Evolutionary conservation across 768 basidiomycete species (phyloP), one percentile per base, ranked within the genome.

Genomic region (Russula compacta): DNA sequence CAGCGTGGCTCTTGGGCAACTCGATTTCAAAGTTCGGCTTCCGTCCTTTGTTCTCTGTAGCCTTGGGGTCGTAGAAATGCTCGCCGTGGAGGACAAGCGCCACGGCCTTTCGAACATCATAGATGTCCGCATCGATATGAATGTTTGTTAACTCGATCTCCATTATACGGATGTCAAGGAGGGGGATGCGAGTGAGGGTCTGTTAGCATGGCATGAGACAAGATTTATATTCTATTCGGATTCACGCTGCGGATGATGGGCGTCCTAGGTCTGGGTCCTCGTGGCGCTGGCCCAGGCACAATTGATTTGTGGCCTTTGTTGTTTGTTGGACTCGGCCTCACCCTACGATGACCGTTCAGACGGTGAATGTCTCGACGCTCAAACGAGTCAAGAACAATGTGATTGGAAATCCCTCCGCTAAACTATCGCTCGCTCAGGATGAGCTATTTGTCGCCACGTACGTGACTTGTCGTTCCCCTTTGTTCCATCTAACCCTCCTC

Each of bases 401-500:
- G 52, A 90, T 91, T 42, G 89, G 89, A 1, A 92, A 90, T 63
- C 88, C 87, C 0, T 80, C 82, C 0, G 86, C 86, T 1, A 92
- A 92, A 70, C 68, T 76, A 2, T 70, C 78, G 14, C 72, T 88
- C 1, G 81, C 83, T 0, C 72, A 76, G 46, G 85, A 91, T 65
- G 73, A 78, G 12, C 70, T 68, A 3, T 83, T 85, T 67, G 73
- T 91, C 17, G 74, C 76, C 64, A 76, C 73, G 84, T 87, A 66
- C 67, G 79, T 75, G 35, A 36, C 11, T 35, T 14, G 19, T 55
- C 52, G 17, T 54, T 35, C 33, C 17, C 15, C 47, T 21, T 0
- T 48, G 17, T 54, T 17, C 46, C 54, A 8, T 11, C 53, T 59
- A 49, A 36, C 32, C 49, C 39, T 6, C 49, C 33, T 48, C 42